Evolutionary conservation across 352 stramenopile genomes (phyloP).

Genomic region (Pythium phragmiticola): DNA sequence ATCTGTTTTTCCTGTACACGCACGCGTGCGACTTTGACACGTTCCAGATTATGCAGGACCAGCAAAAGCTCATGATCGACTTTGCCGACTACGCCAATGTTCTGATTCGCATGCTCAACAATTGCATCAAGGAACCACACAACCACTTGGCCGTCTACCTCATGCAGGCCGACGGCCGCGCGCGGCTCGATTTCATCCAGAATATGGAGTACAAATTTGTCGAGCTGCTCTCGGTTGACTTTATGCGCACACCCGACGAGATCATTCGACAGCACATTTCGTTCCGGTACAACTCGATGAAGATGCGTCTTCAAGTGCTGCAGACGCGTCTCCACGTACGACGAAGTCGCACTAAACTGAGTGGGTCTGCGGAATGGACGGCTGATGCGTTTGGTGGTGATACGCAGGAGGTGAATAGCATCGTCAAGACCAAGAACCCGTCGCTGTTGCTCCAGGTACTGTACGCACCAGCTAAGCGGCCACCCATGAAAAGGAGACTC

Average conservation of each 20-base stretch:
- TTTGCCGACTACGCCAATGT: conserved; percentile 94
- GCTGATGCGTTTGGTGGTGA: neutral
- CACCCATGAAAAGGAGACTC: neutral
- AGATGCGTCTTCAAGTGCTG: conserved; percentile 88
- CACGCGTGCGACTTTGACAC: conserved; percentile 86
- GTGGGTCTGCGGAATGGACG: neutral
- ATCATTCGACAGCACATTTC: conserved; percentile 91
- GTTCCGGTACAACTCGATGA: conserved; percentile 94
- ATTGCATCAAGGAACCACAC: conserved; percentile 94
- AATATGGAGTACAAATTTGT: conserved; percentile 98
- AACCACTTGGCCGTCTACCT: conserved; percentile 93
- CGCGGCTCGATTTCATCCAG: conserved; percentile 93
- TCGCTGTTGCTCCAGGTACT: conserved; percentile 90
- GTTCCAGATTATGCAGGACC: conserved; percentile 91
- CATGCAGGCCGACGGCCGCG: conserved; percentile 90
- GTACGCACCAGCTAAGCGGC: no score
- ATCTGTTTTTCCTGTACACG: conserved; percentile 94
- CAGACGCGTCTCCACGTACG: conserved; percentile 86
- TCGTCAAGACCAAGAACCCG: conserved; percentile 95
- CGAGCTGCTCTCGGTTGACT: conserved; percentile 91
- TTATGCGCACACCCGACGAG: conserved; percentile 87
- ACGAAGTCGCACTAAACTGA: neutral
- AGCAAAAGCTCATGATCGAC: conserved; percentile 96
- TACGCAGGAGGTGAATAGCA: conserved; percentile 89
- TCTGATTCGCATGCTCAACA: conserved; percentile 94